Conservation (phyloP, 1,284 basidiomycete genomes). For the Neotropicomus parvogracilis region DNA sequence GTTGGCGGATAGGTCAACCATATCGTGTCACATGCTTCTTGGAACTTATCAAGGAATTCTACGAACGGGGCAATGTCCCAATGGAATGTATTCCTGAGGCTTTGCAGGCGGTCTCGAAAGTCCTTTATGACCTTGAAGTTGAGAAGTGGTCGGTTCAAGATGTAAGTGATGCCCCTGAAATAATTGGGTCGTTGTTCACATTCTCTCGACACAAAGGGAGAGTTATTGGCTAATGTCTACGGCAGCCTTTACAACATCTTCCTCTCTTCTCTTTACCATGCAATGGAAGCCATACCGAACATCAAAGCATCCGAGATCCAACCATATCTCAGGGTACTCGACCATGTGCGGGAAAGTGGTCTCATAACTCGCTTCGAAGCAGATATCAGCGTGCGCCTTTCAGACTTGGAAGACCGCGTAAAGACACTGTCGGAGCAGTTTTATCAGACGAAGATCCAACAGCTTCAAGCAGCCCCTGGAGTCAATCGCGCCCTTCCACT, state of each 20-base stretch:
- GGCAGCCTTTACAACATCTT: slow-evolving; percentile 84
- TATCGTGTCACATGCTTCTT: slow-evolving; percentile 82
- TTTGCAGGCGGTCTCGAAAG: slow-evolving; percentile 67
- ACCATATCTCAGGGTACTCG: slow-evolving; percentile 62
- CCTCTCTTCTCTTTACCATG: slow-evolving; percentile 80
- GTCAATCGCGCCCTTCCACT: slow-evolving; percentile 78
- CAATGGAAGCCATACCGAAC: slow-evolving; percentile 71
- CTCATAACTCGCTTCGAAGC: slow-evolving; percentile 65
- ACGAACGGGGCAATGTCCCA: slow-evolving; percentile 87
- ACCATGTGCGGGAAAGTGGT: slow-evolving; percentile 68
- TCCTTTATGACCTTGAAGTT: slow-evolving; percentile 65
- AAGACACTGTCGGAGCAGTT: slow-evolving; percentile 64
- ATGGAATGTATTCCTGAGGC: slow-evolving; percentile 94
- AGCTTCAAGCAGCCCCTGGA: slow-evolving; percentile 63
- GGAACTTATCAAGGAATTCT: slow-evolving; percentile 84
- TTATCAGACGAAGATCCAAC: slow-evolving; percentile 69
- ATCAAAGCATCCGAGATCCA: slow-evolving; percentile 68
- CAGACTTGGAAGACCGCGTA: slow-evolving; percentile 71
- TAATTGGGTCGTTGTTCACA: slow-evolving; percentile 6
- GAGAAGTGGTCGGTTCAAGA: slow-evolving; percentile 81
- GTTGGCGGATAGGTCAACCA: slow-evolving; percentile 85
- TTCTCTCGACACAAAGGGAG: slow-evolving; percentile 42
- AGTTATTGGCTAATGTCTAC: slow-evolving; percentile 63
- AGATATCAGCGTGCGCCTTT: slow-evolving; percentile 59
- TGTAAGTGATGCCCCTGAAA: slow-evolving; percentile 45